phyloP scores from a whole-genome alignment of 805 yeast genomes.

The Gaillardinia entomophila region DNA sequence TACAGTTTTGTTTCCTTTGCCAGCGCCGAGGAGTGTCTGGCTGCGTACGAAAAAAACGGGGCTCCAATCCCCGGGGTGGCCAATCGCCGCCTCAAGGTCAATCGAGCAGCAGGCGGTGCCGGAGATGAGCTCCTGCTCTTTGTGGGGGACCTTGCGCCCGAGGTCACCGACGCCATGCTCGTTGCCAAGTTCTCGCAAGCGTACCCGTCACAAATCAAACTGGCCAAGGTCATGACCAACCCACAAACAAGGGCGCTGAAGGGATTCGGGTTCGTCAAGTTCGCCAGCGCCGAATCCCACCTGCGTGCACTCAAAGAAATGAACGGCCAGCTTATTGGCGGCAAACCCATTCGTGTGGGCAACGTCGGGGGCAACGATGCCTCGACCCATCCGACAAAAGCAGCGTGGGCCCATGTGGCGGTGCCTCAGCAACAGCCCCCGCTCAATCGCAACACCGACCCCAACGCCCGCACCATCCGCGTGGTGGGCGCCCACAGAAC shows the following conservation, averaged over 20 bases:
- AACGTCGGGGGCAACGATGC: conserved; percentile 29
- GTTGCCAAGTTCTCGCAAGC: conserved; percentile 61
- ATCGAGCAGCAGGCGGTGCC: conserved; percentile 68
- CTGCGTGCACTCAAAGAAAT: conserved; percentile 69
- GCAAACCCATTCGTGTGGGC: conserved; percentile 73
- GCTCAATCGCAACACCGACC: conserved; percentile 66
- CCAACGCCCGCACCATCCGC: conserved; percentile 71
- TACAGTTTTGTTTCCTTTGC: conserved; percentile 82
- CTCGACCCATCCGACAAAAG: conserved; percentile 4
- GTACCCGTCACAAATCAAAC: conserved; percentile 62
- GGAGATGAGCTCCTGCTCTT: conserved; percentile 59
- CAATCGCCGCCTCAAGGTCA: conserved; percentile 53
- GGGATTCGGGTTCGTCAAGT: conserved; percentile 90
- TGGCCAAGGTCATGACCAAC: conserved; percentile 77
- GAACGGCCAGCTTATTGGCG: conserved; percentile 72
- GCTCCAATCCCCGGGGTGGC: conserved; percentile 61
- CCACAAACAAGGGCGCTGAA: conserved; percentile 62
- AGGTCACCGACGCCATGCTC: conserved; percentile 61
- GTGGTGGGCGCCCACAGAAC: conserved; percentile 59
- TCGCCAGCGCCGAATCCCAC: conserved; percentile 58
- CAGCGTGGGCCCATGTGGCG: background rate
- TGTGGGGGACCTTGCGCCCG: conserved; percentile 79
- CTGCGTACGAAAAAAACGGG: conserved; percentile 67
- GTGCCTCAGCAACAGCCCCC: conserved; percentile 46
- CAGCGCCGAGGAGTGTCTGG: conserved; percentile 51